Evolutionary conservation across 345 rosid genomes (phyloP).

Genomic region (Angophora floribunda): DNA sequence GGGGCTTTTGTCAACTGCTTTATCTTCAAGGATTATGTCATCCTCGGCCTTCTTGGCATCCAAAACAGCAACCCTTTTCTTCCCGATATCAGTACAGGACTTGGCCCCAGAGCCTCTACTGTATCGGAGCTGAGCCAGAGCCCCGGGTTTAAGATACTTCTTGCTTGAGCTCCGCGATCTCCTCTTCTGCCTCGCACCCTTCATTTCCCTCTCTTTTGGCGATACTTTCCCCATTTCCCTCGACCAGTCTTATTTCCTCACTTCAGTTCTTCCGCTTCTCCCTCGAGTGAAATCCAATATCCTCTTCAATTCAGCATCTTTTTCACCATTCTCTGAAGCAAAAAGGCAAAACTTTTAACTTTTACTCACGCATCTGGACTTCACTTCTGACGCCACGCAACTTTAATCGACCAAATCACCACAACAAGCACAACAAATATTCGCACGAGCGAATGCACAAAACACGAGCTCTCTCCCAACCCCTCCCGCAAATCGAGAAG

Average conservation of each 20-base stretch:
- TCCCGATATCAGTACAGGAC: slow-evolving; percentile 66
- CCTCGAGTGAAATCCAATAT: neutral
- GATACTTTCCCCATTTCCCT: slow-evolving; percentile 63
- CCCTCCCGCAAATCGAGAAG: neutral
- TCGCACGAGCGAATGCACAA: neutral
- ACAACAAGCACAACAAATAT: neutral
- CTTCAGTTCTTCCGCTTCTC: neutral
- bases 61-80: slow-evolving; percentile 48
- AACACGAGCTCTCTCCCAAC: neutral
- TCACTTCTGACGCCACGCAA: neutral
- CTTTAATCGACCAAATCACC: neutral
- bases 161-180: slow-evolving; percentile 38
- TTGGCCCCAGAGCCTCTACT: slow-evolving; percentile 38
- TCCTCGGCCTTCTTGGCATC: slow-evolving; percentile 28
- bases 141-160: slow-evolving; percentile 76
- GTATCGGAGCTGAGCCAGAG: slow-evolving; percentile 68
- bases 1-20: slow-evolving; percentile 39
- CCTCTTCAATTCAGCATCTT: neutral
- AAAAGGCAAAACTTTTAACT: neutral
- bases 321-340: neutral
- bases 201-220: slow-evolving; percentile 31
- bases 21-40: slow-evolving; percentile 8
- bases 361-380: neutral
- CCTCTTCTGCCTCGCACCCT: slow-evolving; percentile 39
- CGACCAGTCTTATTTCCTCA: neutral